Percentiles rank a stretch among this genome's conserved stretches.
phyloP scores from a whole-genome alignment of 371 early-diverging fungal genomes.

The Apophysomyces elegans region DNA sequence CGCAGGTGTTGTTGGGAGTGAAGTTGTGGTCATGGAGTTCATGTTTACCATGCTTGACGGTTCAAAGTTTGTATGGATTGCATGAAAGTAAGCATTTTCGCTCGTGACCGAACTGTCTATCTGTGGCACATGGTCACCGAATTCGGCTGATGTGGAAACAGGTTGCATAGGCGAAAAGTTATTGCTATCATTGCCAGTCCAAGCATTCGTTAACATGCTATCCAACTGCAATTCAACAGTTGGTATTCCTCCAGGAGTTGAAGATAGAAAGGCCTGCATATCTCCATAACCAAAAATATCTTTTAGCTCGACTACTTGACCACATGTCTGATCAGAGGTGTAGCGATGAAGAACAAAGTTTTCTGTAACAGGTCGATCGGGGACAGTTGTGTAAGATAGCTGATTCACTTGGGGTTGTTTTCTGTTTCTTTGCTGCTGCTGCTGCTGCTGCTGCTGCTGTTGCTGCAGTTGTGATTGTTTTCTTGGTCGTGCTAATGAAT shows the following conservation, averaged over 20 bases:
- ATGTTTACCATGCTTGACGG: background rate
- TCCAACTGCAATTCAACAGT: slow-evolving; percentile 15
- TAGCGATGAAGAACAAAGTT: slow-evolving; percentile 49
- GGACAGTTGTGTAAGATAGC: background rate
- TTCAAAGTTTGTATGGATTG: background rate
- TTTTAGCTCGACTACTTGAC: slow-evolving; percentile 48
- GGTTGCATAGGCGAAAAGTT: slow-evolving; percentile 9
- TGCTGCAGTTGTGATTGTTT: slow-evolving; percentile 2
- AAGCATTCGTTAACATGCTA: slow-evolving; percentile 9
- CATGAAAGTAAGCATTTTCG: slow-evolving; percentile 10
- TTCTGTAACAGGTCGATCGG: slow-evolving; percentile 16
- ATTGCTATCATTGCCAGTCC: background rate
- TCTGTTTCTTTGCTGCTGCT: background rate
- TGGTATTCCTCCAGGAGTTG: slow-evolving; percentile 14
- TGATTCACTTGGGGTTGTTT: slow-evolving; percentile 23
- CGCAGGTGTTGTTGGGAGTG: slow-evolving; percentile 4
- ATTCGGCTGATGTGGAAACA: slow-evolving; percentile 8
- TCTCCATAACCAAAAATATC: slow-evolving; percentile 38
- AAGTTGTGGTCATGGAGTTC: background rate
- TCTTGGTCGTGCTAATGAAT: background rate
- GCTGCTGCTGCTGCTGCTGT: slow-evolving; percentile 1
- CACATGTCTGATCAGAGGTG: slow-evolving; percentile 52
- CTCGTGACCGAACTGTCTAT: background rate
- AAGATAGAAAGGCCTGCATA: slow-evolving; percentile 4
- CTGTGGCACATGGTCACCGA: slow-evolving; percentile 5